Evolutionary conservation across 306 rosid genomes (phyloP), one percentile per base, ranked within the genome.

Genomic region (Prunus padus): DNA sequence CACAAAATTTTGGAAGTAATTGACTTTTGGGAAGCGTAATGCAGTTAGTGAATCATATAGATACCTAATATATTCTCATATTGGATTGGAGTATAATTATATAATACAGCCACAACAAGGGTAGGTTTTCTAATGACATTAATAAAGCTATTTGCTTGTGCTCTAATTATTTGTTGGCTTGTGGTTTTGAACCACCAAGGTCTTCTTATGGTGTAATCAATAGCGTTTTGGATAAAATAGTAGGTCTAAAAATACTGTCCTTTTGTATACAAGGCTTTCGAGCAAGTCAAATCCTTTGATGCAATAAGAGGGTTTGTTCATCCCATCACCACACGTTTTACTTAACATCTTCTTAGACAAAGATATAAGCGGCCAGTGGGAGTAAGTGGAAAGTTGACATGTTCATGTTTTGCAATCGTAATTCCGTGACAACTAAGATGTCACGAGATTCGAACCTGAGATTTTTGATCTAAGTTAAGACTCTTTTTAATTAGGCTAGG

Each of bases 401-500:
- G 42, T 37, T 37, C 42, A 1, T 37, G 42, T 37, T 37, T 37
- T 37, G 42, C 42, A n/a, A n/a, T n/a, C n/a, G n/a, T n/a, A n/a
- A n/a, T n/a, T n/a, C n/a, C n/a, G n/a, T n/a, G n/a, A n/a, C n/a
- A n/a, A n/a, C n/a, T n/a, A n/a, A n/a, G n/a, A n/a, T n/a, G n/a
- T n/a, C n/a, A n/a, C n/a, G n/a, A n/a, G n/a, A n/a, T n/a, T n/a
- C 0, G 5, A 30, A 4, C 0, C 0, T 30, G 5, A 30, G 3
- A 30, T 1, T 30, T 30, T 5, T 30, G 0, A 30, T 30, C 0
- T 30, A 30, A 30, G 5, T 30, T 0, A 4, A 30, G 33, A 30
- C 4, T 5, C 5, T 30, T 30, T 30, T 30, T 0, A 30, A 30
- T 0, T 30, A 1, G 4, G 5, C 0, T 30, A 30, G 33, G 5